phyloP scores from a whole-genome alignment of 176 grass and related monocot genomes.

The Dendrocalamus sinicus region DNA sequence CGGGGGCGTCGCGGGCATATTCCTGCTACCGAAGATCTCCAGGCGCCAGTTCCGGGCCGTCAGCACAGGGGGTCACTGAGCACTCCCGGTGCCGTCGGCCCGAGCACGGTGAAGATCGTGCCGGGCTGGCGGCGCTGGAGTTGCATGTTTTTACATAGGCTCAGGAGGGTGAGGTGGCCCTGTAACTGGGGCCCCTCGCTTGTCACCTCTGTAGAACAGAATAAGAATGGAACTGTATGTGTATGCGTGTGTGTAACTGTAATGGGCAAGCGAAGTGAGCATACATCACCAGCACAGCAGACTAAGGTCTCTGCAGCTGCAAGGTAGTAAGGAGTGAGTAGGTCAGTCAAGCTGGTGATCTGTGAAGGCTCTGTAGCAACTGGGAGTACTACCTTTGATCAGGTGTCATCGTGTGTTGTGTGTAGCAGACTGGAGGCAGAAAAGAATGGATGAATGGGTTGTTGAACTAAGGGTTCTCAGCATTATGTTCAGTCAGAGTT shows the following conservation, averaged over 20 bases:
- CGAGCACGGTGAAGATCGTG: neutral
- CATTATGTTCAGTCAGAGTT: neutral
- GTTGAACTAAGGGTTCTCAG: neutral
- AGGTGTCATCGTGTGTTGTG: neutral
- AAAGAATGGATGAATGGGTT: neutral
- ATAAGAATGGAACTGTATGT: conserved; percentile 31
- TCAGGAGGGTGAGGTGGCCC: neutral
- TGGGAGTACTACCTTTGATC: neutral
- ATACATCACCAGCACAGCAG: neutral
- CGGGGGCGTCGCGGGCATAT: conserved; percentile 56
- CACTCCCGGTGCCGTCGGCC: neutral
- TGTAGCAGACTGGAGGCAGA: conserved; percentile 11
- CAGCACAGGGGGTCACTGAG: conserved; percentile 63
- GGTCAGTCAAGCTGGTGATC: neutral
- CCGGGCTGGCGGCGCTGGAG: neutral
- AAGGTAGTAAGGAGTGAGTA: neutral
- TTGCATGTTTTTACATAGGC: conserved; percentile 3
- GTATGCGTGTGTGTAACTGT: neutral
- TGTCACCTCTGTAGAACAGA: conserved; percentile 32
- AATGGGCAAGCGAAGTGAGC: conserved; percentile 1
- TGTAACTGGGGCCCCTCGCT: conserved; percentile 20
- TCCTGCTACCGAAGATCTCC: conserved; percentile 80
- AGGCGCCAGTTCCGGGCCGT: conserved; percentile 60
- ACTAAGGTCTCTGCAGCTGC: neutral
- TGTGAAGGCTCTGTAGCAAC: conserved; percentile 14